Base-by-base conservation (phyloP, 2,329 filamentous ascomycete genomes). In the Aschersonia sp. region DNA sequence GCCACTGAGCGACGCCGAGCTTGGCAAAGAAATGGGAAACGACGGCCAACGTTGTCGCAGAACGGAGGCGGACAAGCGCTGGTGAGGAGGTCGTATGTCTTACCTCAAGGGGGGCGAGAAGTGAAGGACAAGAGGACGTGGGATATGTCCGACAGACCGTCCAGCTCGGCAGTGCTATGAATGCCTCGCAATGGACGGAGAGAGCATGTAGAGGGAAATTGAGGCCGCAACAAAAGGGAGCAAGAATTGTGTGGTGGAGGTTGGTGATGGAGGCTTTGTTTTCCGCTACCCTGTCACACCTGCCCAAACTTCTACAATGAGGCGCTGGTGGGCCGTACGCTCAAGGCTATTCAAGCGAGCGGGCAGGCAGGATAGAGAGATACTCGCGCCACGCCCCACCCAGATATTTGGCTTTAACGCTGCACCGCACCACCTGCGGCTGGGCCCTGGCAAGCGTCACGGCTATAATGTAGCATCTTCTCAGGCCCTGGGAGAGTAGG, bases 161-260 rank as follows among this genome's bases (percentile, higher is more conserved):
- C 61, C 62, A 65, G 63, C 62, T 64, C 60, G 55, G 57, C 55
- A 54, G 58, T 58, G 57, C 56, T 60, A 63, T 54, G 57, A 63
- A 58, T 64, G 63, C 63, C 62, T 65, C 61, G 58, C 58, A 65
- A 65, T 63, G 62, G 59, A 60, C 63, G 57, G 56, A 57, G 58
- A 56, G 54, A 54, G 58, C 59, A 64, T 60, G 58, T 56, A 58
- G 58, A 56, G 55, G 49, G 47, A 47, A 44, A 50, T 51, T 52
- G 51, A 51, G 48, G 51, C 48, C 46, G 8, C 35, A 12, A 55
- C 54, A 52, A 54, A 52, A 51, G 48, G 51, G 50, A 52, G 52
- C 52, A 53, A 54, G 53, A 47, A 50, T 50, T 55, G 51, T 54
- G 51, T 53, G 46, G 62, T 60, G 56, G 58, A 58, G 55, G 54